A percentile compares a stretch with the other conserved stretches of the same genome.
phyloP scores from a whole-genome alignment of 2,329 filamentous ascomycete species.

The Talaromyces amestolkiae region DNA sequence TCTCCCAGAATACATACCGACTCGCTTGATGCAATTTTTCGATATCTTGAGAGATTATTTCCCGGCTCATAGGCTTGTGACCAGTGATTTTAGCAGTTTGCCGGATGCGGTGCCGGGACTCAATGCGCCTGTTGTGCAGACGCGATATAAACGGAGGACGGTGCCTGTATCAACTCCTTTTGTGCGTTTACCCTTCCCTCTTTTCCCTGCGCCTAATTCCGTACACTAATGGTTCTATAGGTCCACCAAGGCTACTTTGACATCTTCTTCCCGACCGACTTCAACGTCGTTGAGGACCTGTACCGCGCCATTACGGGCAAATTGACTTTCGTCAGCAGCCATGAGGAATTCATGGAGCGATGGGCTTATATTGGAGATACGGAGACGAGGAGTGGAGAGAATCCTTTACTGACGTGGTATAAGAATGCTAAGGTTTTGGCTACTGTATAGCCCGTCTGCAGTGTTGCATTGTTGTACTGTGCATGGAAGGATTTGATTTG shows the following conservation, averaged over 20 bases:
- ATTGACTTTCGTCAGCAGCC: conserved; percentile 76
- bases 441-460: conserved; percentile 61
- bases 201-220: background rate
- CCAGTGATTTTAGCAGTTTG: conserved; percentile 84
- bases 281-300: conserved; percentile 82
- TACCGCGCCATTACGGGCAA: conserved; percentile 93
- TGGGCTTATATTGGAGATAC: conserved; percentile 93
- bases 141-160: conserved; percentile 79
- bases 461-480: background rate
- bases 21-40: conserved; percentile 94
- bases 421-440: conserved; percentile 92
- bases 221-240: conserved; percentile 43
- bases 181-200: conserved; percentile 54
- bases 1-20: conserved; percentile 87
- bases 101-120: conserved; percentile 79
- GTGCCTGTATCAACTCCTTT: conserved; percentile 88
- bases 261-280: conserved; percentile 97
- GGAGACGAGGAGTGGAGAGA: conserved; percentile 84
- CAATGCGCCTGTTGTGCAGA: conserved; percentile 95
- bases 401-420: conserved; percentile 89
- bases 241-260: conserved; percentile 99
- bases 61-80: conserved; percentile 81
- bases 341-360: conserved; percentile 84
- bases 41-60: conserved; percentile 85
- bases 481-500: too few relatives aligned